Conservation (phyloP, 2,329 filamentous ascomycete species). For the Monilinia aucupariae region DNA sequence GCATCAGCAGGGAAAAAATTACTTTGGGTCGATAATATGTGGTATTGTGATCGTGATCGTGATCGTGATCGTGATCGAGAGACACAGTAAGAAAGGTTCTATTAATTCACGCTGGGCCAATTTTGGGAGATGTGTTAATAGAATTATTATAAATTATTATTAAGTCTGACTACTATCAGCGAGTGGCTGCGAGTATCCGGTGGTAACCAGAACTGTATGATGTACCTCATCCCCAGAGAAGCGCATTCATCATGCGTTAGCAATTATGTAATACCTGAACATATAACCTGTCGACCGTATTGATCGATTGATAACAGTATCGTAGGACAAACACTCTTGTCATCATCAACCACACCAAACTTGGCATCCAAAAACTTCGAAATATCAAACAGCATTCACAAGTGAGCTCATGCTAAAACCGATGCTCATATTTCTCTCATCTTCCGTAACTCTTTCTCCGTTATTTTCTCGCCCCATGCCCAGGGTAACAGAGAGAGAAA, state of each 20-base stretch:
- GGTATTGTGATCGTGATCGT: neutral
- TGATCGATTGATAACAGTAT: slow-evolving; percentile 1
- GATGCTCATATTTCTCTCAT: neutral
- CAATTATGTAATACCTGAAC: neutral
- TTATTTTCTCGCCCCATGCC: neutral
- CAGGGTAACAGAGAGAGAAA: neutral
- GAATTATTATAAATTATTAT: slow-evolving; percentile 14
- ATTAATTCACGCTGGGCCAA: neutral
- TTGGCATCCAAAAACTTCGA: neutral
- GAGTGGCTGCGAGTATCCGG: slow-evolving; percentile 3
- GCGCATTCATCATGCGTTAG: neutral
- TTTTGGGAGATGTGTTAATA: neutral
- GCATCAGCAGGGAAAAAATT: slow-evolving; percentile 5
- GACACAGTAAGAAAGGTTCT: neutral
- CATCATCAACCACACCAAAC: neutral
- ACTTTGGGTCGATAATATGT: neutral
- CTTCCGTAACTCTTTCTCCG: neutral
- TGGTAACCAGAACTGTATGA: neutral
- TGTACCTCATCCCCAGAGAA: neutral
- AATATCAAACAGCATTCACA: slow-evolving; percentile 6
- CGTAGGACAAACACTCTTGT: slow-evolving; percentile 3
- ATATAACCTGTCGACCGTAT: neutral
- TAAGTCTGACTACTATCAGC: slow-evolving; percentile 13
- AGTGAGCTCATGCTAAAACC: neutral
- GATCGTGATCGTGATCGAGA: neutral